Evolutionary conservation across 495 filamentous ascomycete species (phyloP).

Genomic region (Xylaria longipes): DNA sequence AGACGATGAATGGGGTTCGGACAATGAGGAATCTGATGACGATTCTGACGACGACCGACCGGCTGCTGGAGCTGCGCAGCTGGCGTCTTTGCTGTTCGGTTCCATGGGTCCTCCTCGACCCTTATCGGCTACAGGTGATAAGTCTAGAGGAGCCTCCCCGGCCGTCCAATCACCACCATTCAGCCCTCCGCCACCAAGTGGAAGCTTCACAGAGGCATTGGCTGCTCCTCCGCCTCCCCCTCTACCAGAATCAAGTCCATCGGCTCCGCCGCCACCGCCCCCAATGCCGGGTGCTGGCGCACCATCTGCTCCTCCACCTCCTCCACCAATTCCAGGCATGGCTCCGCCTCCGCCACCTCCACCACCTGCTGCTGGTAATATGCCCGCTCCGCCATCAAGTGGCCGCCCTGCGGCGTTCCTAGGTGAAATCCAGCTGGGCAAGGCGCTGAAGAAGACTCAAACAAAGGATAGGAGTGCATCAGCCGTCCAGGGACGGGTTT

Average conservation of each 20-base stretch:
- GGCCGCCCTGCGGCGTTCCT: constrained; percentile 69
- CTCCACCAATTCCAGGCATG: constrained; percentile 59
- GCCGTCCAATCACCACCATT: constrained; percentile 46
- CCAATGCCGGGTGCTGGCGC: constrained; percentile 45
- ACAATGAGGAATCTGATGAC: constrained; percentile 74
- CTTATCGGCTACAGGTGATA: constrained; percentile 79
- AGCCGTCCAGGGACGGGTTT: constrained; percentile 72
- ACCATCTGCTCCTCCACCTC: constrained; percentile 52
- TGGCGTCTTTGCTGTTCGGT: constrained; percentile 93
- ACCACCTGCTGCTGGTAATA: constrained; percentile 51
- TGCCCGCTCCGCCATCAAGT: constrained; percentile 44
- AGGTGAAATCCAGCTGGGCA: constrained; percentile 81
- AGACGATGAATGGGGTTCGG: constrained; percentile 90
- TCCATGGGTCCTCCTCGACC: constrained; percentile 96
- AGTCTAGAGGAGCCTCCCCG: constrained; percentile 57
- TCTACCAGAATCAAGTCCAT: constrained; percentile 41
- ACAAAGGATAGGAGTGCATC: constrained; percentile 84
- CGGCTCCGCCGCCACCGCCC: constrained; percentile 45
- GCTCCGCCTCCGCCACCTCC: constrained; percentile 63
- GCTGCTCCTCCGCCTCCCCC: constrained; percentile 51
- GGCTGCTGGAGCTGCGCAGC: constrained; percentile 82
- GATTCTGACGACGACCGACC: constrained; percentile 75
- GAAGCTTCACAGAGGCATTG: constrained; percentile 45
- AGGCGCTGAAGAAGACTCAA: constrained; percentile 76
- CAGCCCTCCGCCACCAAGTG: constrained; percentile 43